Conservation (phyloP, 345 rosid genomes). For the Ceriops decandra region DNA sequence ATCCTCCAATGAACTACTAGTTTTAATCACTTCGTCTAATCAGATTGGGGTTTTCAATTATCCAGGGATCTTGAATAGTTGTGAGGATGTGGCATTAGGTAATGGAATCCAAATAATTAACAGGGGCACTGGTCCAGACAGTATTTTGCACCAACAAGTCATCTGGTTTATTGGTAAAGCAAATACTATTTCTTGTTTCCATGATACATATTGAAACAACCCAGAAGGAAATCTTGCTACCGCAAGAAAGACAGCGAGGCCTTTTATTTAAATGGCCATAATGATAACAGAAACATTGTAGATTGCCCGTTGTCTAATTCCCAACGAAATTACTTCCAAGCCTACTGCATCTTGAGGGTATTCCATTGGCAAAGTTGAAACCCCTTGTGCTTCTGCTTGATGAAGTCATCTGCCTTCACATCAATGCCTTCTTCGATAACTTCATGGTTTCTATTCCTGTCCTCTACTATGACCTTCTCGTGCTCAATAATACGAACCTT, state of each 20-base stretch:
- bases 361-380: constrained; percentile 45
- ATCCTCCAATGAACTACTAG: neutral
- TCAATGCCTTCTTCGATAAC: constrained; percentile 22
- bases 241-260: constrained; percentile 7
- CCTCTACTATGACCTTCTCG: constrained; percentile 9
- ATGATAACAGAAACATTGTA: too few species aligned
- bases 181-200: too few species aligned
- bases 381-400: constrained; percentile 32
- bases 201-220: too few species aligned
- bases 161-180: too few species aligned
- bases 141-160: too few species aligned
- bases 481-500: constrained; percentile 37
- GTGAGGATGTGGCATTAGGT: neutral
- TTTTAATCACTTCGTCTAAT: neutral
- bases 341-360: constrained; percentile 29
- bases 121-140: too few species aligned
- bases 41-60: neutral
- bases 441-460: neutral
- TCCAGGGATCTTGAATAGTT: constrained; percentile 2
- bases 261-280: constrained; percentile 25
- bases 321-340: neutral
- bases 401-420: constrained; percentile 28
- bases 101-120: neutral
- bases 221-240: neutral
- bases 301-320: neutral